Evolutionary conservation across 306 rosid genomes (phyloP).

Genomic region (Cucumis hystrix): DNA sequence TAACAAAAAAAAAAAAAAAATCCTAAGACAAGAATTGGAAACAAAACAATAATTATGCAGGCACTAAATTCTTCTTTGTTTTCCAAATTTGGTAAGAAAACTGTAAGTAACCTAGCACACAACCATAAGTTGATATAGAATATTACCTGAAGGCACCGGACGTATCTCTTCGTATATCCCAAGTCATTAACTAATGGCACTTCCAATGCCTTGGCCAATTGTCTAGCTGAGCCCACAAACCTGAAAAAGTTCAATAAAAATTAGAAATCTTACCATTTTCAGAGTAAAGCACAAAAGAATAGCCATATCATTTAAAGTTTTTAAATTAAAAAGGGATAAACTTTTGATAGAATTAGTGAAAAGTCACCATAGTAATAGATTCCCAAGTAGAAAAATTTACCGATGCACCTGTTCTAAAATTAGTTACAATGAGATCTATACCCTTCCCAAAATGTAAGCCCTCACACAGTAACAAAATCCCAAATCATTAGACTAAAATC

Average conservation of each 20-base stretch:
- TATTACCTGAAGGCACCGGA: constrained; percentile 91
- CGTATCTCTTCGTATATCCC: constrained; percentile 96
- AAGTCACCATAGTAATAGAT: neutral
- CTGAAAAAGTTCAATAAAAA: constrained; percentile 16
- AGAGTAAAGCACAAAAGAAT: neutral
- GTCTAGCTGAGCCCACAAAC: constrained; percentile 86
- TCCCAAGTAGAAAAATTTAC: neutral
- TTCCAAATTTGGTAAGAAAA: neutral
- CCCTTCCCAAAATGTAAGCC: neutral
- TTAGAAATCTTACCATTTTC: neutral
- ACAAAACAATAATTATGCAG: neutral
- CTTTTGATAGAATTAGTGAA: neutral
- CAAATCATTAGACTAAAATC: neutral
- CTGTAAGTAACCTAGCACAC: neutral
- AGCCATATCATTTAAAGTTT: neutral
- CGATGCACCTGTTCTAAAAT: neutral
- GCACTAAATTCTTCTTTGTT: neutral
- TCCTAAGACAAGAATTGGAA: neutral
- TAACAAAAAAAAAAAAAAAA: neutral
- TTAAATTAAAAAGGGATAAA: neutral
- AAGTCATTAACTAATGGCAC: constrained; percentile 96
- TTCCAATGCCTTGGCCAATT: constrained; percentile 92
- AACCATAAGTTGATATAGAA: neutral
- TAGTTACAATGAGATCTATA: neutral
- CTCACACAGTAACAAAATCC: neutral